Evolutionary conservation across 768 basidiomycete species (phyloP).

Genomic region (Polyporus arcularius): DNA sequence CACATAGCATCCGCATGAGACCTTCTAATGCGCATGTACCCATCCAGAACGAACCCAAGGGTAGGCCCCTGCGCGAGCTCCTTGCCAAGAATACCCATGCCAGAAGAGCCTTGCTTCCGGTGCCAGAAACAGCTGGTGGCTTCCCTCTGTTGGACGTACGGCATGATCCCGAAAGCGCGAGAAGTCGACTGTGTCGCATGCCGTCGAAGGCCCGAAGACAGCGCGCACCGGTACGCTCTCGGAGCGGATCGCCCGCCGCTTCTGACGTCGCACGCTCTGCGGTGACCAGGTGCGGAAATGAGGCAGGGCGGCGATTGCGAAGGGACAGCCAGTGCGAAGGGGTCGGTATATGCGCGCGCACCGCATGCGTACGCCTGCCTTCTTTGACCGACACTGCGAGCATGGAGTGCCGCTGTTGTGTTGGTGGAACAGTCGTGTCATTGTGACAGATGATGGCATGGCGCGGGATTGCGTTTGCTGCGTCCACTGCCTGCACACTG

Average conservation of each 20-base stretch:
- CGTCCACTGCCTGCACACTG: background rate
- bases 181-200: background rate
- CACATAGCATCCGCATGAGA: no score
- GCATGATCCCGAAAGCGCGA: no score
- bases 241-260: background rate
- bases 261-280: background rate
- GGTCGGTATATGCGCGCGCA: background rate
- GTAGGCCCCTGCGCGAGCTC: no score
- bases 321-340: background rate
- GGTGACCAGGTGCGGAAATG: background rate
- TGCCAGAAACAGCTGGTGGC: no score
- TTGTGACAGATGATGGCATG: constrained; percentile 12
- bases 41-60: no score
- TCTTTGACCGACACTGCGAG: background rate
- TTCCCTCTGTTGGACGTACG: no score
- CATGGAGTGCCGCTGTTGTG: background rate
- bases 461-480: background rate
- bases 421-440: constrained; percentile 10
- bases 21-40: no score
- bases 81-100: no score
- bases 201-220: background rate
- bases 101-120: no score
- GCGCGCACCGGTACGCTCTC: background rate
- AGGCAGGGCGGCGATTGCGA: background rate
- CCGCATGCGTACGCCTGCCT: background rate